Conservation (phyloP, 1,139 yeast species). For the Debaryomyces robertsiae region DNA sequence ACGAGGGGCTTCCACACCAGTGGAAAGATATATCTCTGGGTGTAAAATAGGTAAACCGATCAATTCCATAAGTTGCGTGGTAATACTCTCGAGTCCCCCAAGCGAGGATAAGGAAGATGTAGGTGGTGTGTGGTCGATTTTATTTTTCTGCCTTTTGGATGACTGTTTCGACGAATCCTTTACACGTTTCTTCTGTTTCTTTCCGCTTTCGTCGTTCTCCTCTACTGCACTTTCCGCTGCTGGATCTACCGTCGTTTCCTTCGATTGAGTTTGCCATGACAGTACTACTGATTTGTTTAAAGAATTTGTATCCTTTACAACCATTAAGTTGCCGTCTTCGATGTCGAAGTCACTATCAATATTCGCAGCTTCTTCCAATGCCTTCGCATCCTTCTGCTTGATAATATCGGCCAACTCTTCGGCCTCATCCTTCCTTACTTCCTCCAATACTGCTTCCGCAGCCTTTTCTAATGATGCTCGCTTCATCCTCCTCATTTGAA, state of each 20-base stretch:
- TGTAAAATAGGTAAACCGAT: slow-evolving; percentile 91
- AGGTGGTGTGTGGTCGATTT: slow-evolving; percentile 71
- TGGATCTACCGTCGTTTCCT: slow-evolving; percentile 12
- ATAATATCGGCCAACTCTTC: slow-evolving; percentile 40
- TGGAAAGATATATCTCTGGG: slow-evolving; percentile 83
- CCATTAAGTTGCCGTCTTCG: slow-evolving; percentile 58
- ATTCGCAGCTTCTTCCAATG: slow-evolving; percentile 27
- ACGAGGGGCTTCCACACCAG: slow-evolving; percentile 97
- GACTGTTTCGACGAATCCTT: slow-evolving; percentile 28
- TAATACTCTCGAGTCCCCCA: slow-evolving; percentile 87
- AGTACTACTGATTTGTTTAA: slow-evolving; percentile 77
- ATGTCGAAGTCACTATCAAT: slow-evolving; percentile 42
- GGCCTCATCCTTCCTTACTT: slow-evolving; percentile 44
- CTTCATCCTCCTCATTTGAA: slow-evolving; percentile 68
- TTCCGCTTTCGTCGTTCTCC: slow-evolving; percentile 23
- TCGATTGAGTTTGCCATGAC: slow-evolving; percentile 54
- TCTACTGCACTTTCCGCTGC: slow-evolving; percentile 5
- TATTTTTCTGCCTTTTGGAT: slow-evolving; percentile 46
- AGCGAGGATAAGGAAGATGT: slow-evolving; percentile 63
- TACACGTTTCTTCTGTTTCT: slow-evolving; percentile 32
- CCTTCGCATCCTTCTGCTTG: slow-evolving; percentile 32
- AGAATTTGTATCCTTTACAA: slow-evolving; percentile 57
- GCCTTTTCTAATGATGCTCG: slow-evolving; percentile 55
- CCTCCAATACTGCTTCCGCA: slow-evolving; percentile 56
- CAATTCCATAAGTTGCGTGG: slow-evolving; percentile 83